Evolutionary conservation across 2,329 filamentous ascomycete genomes (phyloP), one percentile per base, ranked within the genome.

Genomic region (Teratosphaeria nubilosa): DNA sequence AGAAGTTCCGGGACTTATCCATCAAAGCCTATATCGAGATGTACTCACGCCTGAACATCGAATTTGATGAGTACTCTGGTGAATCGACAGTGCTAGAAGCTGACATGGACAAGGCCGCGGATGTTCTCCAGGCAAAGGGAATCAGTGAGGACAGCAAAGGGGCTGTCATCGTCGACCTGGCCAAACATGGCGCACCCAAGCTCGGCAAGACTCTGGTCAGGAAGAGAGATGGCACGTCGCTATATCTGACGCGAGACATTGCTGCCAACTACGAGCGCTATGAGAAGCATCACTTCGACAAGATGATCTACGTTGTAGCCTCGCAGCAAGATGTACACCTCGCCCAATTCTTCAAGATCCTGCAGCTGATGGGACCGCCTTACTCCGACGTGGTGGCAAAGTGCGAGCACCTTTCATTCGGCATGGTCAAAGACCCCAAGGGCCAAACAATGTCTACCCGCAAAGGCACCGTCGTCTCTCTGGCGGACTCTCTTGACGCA

Each of bases 201-300:
- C 78, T 88, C 1, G 86, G 85, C 20, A 84, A 83, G 63, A 84
- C 84, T 0, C 79, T 88, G 37, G 76, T 89, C 53, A 78, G 86
- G 63, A 84, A 84, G 68, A 82, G 85, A 73, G 82, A 85, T 60
- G 86, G 86, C 37, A 87, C 83, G 1, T 82, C 82, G 11, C 78
- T 85, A 1, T 89, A 89, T 70, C 76, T 88, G 37, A 85, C 86
- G 30, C 81, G 86, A 65, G 86, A 89, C 68, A 82, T 89, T 50
- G 86, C 83, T 13, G 83, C 84, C 5, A 83, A 83, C 31, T 70
- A 83, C 22, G 84, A 87, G 72, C 81, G 86, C 69, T 77, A 79
- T 58, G 78, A 85, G 58, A 78, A 80, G 59, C 83, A 83, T 70
- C 70, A 82, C 65, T 85, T 85, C 64, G 84, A 86, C 70, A 82